Base-by-base conservation (phyloP, 1,284 basidiomycete genomes). In the Marasmius sp. region DNA sequence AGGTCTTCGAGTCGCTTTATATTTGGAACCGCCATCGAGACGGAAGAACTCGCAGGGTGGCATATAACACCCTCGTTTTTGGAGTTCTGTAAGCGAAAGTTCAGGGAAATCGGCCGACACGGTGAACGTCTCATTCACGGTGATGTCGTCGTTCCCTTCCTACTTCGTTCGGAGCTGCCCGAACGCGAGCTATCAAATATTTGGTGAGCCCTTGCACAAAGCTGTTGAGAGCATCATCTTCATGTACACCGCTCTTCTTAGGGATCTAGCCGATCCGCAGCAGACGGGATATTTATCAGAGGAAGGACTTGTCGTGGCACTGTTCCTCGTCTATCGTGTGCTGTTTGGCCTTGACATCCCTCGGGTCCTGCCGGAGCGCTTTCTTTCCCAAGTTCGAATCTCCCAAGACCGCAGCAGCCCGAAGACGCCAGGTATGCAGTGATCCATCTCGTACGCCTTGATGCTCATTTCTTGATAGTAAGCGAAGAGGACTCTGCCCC, bases 111-210 rank as follows among this genome's bases (percentile, higher is more conserved):
- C 37, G 86, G 88, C 69, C 71, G 77, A 10, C 73, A 76, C 48
- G 77, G 76, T 50, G 76, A 74, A 64, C 86, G 86, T 10, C 78
- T 74, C 47, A 79, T 89, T 36, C 84, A 85, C 49, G 86, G 86
- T n/a, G 82, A 86, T 59, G 77, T 81, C 6, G 86, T 85, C 2
- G 87, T 88, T 0, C 82, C 84, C 1, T 88, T 89, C 71, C 85
- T 89, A 78, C 73, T 86, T 57, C 82, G 86, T 68, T 85, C 84
- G 62, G 81, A 82, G 57, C 74, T 89, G 16, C 77, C 81, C 27
- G 82, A 85, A 63, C 73, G 76, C 10, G 62, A 64, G 18, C 50
- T 67, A 18, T 58, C 57, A 11, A 38, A 14, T 11, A 62, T 67
- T 10, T 67, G 66, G 66, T 67, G 38, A 33, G 62, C 39, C 27